Percentiles rank a stretch among this genome's conserved stretches.
These are phyloP conservation scores for Euphorbia schlechtendalii DNA, from an alignment of 441 rosid genomes.

Conservation along the genomic window DNA sequence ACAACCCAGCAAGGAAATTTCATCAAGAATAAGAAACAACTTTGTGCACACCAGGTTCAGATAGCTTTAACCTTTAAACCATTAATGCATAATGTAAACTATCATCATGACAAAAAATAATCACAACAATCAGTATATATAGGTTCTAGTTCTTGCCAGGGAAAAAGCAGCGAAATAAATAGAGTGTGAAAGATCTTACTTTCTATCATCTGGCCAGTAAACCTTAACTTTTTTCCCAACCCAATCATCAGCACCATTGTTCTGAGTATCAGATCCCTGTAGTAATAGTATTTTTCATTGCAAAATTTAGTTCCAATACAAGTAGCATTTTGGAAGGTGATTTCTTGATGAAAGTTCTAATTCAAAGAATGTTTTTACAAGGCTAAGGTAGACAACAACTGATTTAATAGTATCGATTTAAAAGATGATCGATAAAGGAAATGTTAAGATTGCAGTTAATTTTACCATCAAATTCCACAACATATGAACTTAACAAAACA, in stretches of 20 bases:
- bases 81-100: background rate
- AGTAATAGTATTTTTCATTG: constrained; percentile 22
- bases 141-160: background rate
- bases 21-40: background rate
- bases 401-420: background rate
- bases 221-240: constrained; percentile 74
- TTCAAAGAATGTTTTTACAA: background rate
- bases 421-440: background rate
- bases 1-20: background rate
- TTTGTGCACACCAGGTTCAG: background rate
- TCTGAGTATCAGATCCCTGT: constrained; percentile 53
- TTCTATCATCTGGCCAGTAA: constrained; percentile 90
- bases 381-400: background rate
- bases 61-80: too few relatives aligned
- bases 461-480: background rate
- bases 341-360: background rate
- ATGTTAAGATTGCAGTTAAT: too few relatives aligned
- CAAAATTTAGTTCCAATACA: constrained; percentile 12
- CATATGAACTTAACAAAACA: background rate
- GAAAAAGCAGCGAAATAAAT: constrained; percentile 1
- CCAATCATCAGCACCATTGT: constrained; percentile 34
- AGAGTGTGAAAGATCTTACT: constrained; percentile 39
- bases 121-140: background rate
- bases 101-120: background rate
- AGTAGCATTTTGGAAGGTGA: background rate